phyloP scores from a whole-genome alignment of 306 rosid species.

The Acacia crassicarpa region DNA sequence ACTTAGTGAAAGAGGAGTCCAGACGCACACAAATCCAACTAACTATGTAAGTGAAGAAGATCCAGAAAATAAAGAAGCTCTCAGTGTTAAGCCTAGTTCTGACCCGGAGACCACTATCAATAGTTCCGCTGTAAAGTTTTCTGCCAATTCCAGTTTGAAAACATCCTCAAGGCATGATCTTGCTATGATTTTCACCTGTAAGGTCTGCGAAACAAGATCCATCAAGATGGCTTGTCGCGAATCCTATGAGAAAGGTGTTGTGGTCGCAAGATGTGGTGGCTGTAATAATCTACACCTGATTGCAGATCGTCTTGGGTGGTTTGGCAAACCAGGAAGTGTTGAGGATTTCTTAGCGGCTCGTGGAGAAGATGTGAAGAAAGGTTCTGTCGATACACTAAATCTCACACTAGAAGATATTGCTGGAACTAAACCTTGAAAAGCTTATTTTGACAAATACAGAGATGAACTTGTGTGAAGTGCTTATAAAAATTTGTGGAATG shows the following conservation, averaged over 20 bases:
- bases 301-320: constrained; percentile 88
- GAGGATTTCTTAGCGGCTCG: constrained; percentile 80
- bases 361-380: constrained; percentile 82
- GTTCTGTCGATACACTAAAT: constrained; percentile 67
- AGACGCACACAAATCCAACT: constrained; percentile 38
- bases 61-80: constrained; percentile 34
- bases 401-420: constrained; percentile 77
- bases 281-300: constrained; percentile 82
- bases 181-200: constrained; percentile 91
- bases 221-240: constrained; percentile 70
- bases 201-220: constrained; percentile 89
- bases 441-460: not conserved
- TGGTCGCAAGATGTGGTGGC: constrained; percentile 81
- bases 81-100: constrained; percentile 16
- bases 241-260: constrained; percentile 88
- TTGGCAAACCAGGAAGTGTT: constrained; percentile 73
- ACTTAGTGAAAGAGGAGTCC: constrained; percentile 40
- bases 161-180: constrained; percentile 89
- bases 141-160: constrained; percentile 58
- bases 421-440: constrained; percentile 48
- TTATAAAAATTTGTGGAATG: no score
- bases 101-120: constrained; percentile 24
- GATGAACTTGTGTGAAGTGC: not conserved
- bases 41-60: constrained; percentile 46
- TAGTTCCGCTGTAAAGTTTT: constrained; percentile 37